These are phyloP conservation scores for Pyricularia grisea DNA, from an alignment of 2,329 filamentous ascomycete genomes.

Conservation along the genomic window DNA sequence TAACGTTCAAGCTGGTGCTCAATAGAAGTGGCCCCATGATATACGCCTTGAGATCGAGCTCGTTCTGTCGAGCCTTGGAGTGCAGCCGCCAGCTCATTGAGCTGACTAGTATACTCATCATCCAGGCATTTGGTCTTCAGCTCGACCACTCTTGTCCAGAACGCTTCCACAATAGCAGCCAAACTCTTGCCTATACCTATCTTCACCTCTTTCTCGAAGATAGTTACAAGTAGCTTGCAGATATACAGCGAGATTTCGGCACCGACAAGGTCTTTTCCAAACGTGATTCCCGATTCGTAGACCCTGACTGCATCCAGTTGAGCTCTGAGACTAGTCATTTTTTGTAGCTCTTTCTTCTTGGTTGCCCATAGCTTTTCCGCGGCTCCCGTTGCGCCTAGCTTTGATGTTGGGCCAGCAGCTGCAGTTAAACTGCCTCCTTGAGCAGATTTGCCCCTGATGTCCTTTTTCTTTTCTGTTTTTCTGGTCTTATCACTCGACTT, in stretches of 20 bases:
- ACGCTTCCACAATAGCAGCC: constrained; percentile 9
- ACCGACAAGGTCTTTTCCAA: constrained; percentile 19
- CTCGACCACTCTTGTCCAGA: constrained; percentile 12
- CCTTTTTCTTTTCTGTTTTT: constrained; percentile 13
- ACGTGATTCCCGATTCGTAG: constrained; percentile 32
- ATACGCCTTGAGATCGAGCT: constrained; percentile 1
- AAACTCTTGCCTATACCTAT: neutral
- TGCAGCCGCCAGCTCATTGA: constrained; percentile 2
- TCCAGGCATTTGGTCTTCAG: constrained; percentile 8
- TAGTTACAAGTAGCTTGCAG: constrained; percentile 21
- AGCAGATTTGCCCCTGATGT: constrained; percentile 22
- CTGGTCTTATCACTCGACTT: constrained; percentile 14
- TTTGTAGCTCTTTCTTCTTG: constrained; percentile 35
- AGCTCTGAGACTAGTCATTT: constrained; percentile 27
- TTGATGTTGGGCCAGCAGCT: constrained; percentile 19
- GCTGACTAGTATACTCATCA: neutral
- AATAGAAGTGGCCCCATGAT: constrained; percentile 3
- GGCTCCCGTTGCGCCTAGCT: constrained; percentile 20
- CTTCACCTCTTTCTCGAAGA: constrained; percentile 1
- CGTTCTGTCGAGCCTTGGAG: neutral
- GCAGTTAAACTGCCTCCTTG: constrained; percentile 14
- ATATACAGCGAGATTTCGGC: constrained; percentile 25
- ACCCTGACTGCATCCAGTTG: constrained; percentile 39
- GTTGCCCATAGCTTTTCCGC: constrained; percentile 30
- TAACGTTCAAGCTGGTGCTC: constrained; percentile 61